Percentiles rank a stretch among this genome's conserved stretches.
These are phyloP conservation scores for Solanum arcanum DNA, from an alignment of 257 asterid species.

Conservation along the genomic window DNA sequence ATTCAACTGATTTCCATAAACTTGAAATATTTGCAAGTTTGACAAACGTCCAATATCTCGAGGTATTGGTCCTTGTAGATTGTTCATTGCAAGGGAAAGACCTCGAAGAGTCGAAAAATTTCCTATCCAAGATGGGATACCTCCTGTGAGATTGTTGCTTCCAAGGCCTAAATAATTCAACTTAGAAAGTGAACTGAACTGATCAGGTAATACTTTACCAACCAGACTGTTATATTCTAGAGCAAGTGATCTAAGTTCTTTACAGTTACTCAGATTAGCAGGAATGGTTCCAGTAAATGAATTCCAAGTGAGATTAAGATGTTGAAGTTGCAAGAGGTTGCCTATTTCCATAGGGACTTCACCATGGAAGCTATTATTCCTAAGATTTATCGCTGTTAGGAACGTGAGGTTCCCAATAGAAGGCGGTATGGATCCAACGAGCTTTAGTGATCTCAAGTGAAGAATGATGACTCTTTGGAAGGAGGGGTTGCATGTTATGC, in stretches of 20 bases:
- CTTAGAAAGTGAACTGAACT: conserved; percentile 2
- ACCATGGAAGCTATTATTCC: conserved; percentile 12
- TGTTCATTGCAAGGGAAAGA: background rate
- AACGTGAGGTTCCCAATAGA: conserved; percentile 13
- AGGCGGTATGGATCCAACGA: conserved; percentile 10
- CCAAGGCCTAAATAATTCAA: background rate
- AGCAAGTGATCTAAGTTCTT: conserved; percentile 9
- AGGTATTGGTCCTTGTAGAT: conserved; percentile 11
- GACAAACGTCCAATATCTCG: background rate
- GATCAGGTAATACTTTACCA: conserved; percentile 3
- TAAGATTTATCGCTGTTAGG: background rate
- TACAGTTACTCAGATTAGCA: conserved; percentile 4
- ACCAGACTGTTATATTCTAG: background rate
- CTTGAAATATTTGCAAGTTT: background rate
- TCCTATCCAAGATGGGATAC: conserved; percentile 13
- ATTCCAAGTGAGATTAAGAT: conserved; percentile 10
- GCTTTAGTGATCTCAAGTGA: background rate
- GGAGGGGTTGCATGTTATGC: conserved; percentile 5
- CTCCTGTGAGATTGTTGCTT: conserved; percentile 6
- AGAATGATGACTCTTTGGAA: background rate
- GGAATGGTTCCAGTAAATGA: conserved; percentile 9
- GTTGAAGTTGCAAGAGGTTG: background rate
- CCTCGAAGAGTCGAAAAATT: background rate
- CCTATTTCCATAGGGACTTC: conserved; percentile 15
- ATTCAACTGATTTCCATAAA: background rate